Base-by-base conservation (phyloP, 441 rosid species). In the Croton laevigatus region DNA sequence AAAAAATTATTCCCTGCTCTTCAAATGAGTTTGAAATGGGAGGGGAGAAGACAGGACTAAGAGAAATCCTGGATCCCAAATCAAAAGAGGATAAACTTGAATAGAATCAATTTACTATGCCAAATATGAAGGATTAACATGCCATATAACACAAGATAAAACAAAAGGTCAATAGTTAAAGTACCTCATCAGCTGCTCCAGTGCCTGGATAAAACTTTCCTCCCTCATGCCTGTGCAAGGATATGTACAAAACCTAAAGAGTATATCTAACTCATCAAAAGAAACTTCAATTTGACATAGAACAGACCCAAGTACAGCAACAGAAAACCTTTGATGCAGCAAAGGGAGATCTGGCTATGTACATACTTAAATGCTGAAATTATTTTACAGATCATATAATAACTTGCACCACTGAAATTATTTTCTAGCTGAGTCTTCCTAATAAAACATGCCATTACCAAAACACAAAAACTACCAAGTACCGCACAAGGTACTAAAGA, bases 171-270 rank as follows among this genome's bases (percentile, higher is more conserved):
- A 38, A 59, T 34, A 5, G 60, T 58, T 68, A 49, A 66, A 36
- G 9, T 74, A 95, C 99, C 99, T 95, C 96, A 76, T 75, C 60
- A 71, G 88, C 90, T 77, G 97, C 88, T 81, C 99, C 97, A 46
- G 97, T 92, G 75, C 98, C 96, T 7, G 97, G 98, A 81, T 93
- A 91, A 76, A 95, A 95, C 65, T 70, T 85, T 64, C 97, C 98
- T 61, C 89, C 94, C 82, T 95, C 98, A 34, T 91, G 98, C 77
- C 99, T 87, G 75, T 95, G 98, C 76, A 95, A 79, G 66, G 99
- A 95, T 69, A 93, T 71, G 76, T 95, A 95, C 80, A 92, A 81
- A 62, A 95, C 98, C 99, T 95, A 82, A 13, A 75, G 37, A 58
- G 62, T 55, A 76, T 57, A 49, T 58, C 48, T 59, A 65, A n/a